These are phyloP conservation scores for Aspergillus versicolor DNA, from an alignment of 2,329 filamentous ascomycete species.

Conservation along the genomic window DNA sequence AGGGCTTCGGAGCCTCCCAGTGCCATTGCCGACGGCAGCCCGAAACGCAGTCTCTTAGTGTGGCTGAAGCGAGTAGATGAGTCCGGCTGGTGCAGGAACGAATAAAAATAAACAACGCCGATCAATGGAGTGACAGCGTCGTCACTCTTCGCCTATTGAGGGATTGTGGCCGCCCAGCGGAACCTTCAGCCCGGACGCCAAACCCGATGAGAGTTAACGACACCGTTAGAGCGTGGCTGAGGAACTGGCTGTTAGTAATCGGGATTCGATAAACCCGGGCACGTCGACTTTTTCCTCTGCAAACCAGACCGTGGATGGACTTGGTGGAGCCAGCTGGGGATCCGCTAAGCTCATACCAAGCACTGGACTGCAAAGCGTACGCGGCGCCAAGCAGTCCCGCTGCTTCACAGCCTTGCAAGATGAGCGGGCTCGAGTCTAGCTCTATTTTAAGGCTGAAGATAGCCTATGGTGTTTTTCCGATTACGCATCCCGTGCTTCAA, in stretches of 20 bases:
- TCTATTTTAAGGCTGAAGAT: not conserved
- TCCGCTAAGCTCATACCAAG: slow-evolving; percentile 10
- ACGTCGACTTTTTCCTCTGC: too few relatives aligned
- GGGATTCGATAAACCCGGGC: not conserved
- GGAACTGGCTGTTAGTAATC: not conserved
- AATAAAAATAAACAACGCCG: not conserved
- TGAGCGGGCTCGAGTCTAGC: not conserved
- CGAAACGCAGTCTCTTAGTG: not conserved
- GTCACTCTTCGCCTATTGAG: not conserved
- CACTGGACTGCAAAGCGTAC: slow-evolving; percentile 1
- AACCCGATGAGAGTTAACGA: too few relatives aligned
- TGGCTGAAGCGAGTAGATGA: not conserved
- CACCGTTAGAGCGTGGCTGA: too few relatives aligned
- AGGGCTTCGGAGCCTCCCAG: too few relatives aligned
- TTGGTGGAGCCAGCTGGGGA: not conserved
- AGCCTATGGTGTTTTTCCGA: not conserved
- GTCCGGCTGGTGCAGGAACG: not conserved
- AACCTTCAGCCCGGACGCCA: too few relatives aligned
- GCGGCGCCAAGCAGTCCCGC: slow-evolving; percentile 6
- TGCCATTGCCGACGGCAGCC: too few relatives aligned
- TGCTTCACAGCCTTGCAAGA: not conserved
- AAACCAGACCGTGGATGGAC: too few relatives aligned
- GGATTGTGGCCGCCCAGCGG: too few relatives aligned
- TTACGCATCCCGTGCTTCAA: slow-evolving; percentile 1
- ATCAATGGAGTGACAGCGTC: not conserved